Evolutionary conservation across 1,284 basidiomycete genomes (phyloP).

Genomic region (Volvariella volvacea): DNA sequence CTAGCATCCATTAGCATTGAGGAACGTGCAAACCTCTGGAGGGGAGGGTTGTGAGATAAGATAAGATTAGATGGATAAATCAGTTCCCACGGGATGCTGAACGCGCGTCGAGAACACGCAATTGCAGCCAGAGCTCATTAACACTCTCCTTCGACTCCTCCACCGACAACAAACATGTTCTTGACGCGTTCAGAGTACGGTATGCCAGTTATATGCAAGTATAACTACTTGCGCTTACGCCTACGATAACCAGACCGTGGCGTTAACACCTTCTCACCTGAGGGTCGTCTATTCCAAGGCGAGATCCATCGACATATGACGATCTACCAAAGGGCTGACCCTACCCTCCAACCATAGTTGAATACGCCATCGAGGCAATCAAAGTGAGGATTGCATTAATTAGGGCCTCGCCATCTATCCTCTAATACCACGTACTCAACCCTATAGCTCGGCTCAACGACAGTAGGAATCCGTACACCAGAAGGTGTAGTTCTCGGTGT

Average conservation of each 20-base stretch:
- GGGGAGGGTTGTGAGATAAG: constrained; percentile 18
- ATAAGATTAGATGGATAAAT: constrained; percentile 17
- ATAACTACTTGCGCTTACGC: no score
- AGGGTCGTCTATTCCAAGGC: constrained; percentile 93
- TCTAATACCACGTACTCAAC: constrained; percentile 1
- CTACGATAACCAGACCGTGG: constrained; percentile 69
- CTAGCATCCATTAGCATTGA: no score
- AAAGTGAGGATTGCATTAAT: constrained; percentile 53
- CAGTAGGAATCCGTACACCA: constrained; percentile 85
- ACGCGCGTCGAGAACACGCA: constrained; percentile 35
- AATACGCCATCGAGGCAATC: constrained; percentile 99
- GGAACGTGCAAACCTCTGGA: no score
- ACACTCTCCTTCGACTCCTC: constrained; percentile 12
- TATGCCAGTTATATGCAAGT: constrained; percentile 22
- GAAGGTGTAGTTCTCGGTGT: constrained; percentile 93
- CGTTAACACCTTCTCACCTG: constrained; percentile 98
- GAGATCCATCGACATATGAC: constrained; percentile 11
- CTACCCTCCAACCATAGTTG: constrained; percentile 51
- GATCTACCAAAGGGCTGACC: constrained; percentile 7
- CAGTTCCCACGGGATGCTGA: constrained; percentile 32
- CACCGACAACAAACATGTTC: constrained; percentile 65
- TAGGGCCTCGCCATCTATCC: constrained; percentile 1
- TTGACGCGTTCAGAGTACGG: constrained; percentile 93
- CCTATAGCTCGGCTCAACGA: constrained; percentile 90
- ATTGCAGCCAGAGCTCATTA: constrained; percentile 17